phyloP scores from a whole-genome alignment of 768 basidiomycete genomes.

The Collybia sp. region DNA sequence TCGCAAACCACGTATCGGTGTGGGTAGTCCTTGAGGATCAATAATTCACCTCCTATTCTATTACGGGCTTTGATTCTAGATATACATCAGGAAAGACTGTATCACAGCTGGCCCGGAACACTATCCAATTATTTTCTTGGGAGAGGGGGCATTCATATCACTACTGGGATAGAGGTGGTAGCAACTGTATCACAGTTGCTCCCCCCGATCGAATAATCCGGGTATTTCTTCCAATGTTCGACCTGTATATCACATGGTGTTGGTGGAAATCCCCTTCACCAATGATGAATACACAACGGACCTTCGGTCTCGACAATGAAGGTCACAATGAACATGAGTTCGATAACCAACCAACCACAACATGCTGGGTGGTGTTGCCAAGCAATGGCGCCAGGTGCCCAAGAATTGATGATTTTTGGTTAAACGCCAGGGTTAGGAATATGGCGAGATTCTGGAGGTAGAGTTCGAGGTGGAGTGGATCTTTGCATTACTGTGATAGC shows the following conservation, averaged over 20 bases:
- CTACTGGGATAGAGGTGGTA: too few species aligned
- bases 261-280: too few species aligned
- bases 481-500: constrained; percentile 53
- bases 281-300: constrained; percentile 14
- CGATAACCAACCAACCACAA: constrained; percentile 60
- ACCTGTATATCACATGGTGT: too few species aligned
- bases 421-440: constrained; percentile 68
- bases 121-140: too few species aligned
- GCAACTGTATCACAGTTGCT: too few species aligned
- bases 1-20: constrained; percentile 49
- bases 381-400: constrained; percentile 54
- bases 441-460: constrained; percentile 50
- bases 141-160: too few species aligned
- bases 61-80: not conserved
- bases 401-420: constrained; percentile 78
- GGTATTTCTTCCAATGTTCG: constrained; percentile 73
- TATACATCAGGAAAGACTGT: not conserved
- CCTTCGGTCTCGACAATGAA: constrained; percentile 65
- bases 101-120: too few species aligned
- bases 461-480: constrained; percentile 5
- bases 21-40: constrained; percentile 36
- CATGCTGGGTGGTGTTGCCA: constrained; percentile 63
- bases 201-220: constrained; percentile 63
- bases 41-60: not conserved
- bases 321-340: constrained; percentile 49